Base-by-base conservation (phyloP, 257 asterid species). In the Forsythia suspensa region DNA sequence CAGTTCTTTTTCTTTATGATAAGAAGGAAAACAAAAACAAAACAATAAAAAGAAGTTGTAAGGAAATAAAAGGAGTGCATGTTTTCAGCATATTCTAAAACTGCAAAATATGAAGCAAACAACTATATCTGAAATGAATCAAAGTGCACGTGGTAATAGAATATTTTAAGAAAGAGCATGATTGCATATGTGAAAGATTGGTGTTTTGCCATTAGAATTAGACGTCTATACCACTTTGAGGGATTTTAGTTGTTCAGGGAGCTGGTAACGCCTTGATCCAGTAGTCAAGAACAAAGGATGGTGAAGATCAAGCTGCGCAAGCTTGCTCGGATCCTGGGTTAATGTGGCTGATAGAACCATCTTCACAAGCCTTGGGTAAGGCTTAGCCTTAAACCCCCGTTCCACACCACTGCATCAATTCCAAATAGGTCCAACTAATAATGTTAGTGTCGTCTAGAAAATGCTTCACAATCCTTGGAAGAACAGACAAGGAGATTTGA, bases 251-350 rank as follows among this genome's bases (percentile, higher is more conserved):
- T 86, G 89, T 82, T 87, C 90, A 46, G 99, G 98, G 42, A 93
- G 91, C 83, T 88, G 92, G 84, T 93, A 93, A 48, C 97, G 98
- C 51, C 71, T 84, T 75, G 86, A 80, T 75, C 96, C 99, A 61
- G 92, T 82, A 2, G 92, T 95, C 84, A 95, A 81, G 85, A 93
- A 86, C 89, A 95, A 80, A 48, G 99, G 98, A 81, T 90, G 95
- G 85, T 91, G 97, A 80, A 95, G 88, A 80, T 89, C 91, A 80
- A 95, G 99, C 88, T 90, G 96, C 0, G 92, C 90, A 59, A 95
- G 95, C 88, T 95, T 93, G 83, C 98, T 89, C 8, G 99, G 99
- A 82, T 91, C 98, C 80, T 88, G 98, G n/a, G 99, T 95, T 83
- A 93, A 84, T 79, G 99, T 95, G 76, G 98, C 99, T 48, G 99